phyloP scores from a whole-genome alignment of 495 filamentous ascomycete genomes.

The Aspergillus baeticus region DNA sequence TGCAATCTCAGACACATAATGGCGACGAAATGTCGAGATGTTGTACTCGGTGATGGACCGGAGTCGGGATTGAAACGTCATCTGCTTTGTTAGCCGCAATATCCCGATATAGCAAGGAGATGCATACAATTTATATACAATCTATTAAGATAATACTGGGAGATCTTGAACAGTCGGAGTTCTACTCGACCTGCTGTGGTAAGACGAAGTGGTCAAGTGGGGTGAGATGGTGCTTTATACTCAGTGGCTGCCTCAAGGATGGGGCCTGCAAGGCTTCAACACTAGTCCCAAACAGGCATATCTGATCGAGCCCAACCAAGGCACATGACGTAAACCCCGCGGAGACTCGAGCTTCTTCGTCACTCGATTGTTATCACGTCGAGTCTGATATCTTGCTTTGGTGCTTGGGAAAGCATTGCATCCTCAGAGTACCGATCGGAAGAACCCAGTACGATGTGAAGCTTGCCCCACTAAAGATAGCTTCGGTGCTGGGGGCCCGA shows the following conservation, averaged over 20 bases:
- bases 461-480: too few species aligned
- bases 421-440: too few species aligned
- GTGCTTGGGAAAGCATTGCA: too few species aligned
- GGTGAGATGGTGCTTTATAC: background rate
- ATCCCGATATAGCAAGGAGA: background rate
- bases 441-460: too few species aligned
- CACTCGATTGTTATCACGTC: too few species aligned
- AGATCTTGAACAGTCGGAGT: background rate
- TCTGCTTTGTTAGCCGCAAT: constrained; percentile 8
- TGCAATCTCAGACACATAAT: constrained; percentile 79
- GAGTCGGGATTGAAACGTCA: constrained; percentile 28
- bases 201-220: background rate
- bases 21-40: constrained; percentile 41
- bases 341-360: background rate
- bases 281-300: background rate
- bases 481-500: too few species aligned
- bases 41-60: constrained; percentile 36
- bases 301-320: background rate
- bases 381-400: too few species aligned
- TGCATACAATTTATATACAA: background rate
- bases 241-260: background rate
- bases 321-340: constrained; percentile 1
- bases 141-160: background rate
- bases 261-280: background rate
- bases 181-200: background rate